Base-by-base conservation (phyloP, 1,284 basidiomycete genomes). In the Apiotrichum porosum region DNA sequence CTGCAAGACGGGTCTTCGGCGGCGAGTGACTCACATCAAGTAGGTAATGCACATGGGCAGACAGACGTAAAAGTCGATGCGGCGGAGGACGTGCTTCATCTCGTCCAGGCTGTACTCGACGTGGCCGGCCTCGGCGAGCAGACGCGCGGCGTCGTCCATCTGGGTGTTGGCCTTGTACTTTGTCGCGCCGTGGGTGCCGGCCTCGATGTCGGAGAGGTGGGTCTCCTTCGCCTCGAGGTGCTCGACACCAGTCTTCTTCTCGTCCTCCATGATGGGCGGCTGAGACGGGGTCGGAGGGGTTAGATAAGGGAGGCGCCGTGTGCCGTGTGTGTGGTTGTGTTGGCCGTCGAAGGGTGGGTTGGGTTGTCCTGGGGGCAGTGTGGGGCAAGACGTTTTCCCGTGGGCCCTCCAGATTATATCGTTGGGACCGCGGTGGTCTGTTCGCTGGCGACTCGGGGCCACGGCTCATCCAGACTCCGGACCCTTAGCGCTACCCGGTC, bases 41-140 rank as follows among this genome's bases (percentile, higher is more conserved):
- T 52, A 52, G 12, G 46, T 48, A 32, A 52, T 43, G 42, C 51
- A 52, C 51, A 52, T 52, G 24, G 51, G 51, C 3, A 52, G 13
- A 19, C 51, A 53, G 32, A 53, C 51, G 39, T 46, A 43, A n/a
- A 49, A 19, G 51, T 53, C 51, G 39, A 49, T 45, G 21, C 30
- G 37, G 33, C 47, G 47, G 13, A 53, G 46, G 10, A 53, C 51
- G 14, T 34, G 22, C 43, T 49, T 49, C 30, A 35, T 42, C 22
- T 53, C 51, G 33, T 32, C 47, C 14, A 39, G 17, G 14, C 39
- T 18, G 23, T 42, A 45, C 43, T 53, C 51, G 30, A 49, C 31
- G 21, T 42, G 40, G 14, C 50, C 50, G 9, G 40, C 51, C 21
- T 53, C 51, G 10, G 32, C 39, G 30, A 53, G 51, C 9, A 53